Percentiles rank a stretch among this genome's conserved stretches.
Conservation (phyloP, 441 rosid species). For the Euphorbia celastroides region DNA sequence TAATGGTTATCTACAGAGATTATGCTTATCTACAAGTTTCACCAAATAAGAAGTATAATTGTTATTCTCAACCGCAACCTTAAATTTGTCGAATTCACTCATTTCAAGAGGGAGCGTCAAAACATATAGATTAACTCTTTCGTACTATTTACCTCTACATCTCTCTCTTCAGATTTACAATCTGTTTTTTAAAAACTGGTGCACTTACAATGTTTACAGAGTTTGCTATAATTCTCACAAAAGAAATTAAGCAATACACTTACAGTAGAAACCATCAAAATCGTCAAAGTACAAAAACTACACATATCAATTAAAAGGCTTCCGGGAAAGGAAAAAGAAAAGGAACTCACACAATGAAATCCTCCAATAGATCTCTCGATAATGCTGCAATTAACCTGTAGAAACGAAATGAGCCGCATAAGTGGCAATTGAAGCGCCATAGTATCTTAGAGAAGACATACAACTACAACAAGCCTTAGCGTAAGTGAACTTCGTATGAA, state of each 20-base stretch:
- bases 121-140: neutral
- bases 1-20: neutral
- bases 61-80: neutral
- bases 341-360: conserved; percentile 61
- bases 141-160: neutral
- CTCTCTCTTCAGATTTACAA: neutral
- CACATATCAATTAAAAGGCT: neutral
- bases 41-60: neutral
- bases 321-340: conserved; percentile 12
- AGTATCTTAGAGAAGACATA: neutral
- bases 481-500: neutral
- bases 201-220: neutral
- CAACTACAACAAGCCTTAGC: neutral
- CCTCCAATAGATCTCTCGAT: conserved; percentile 82
- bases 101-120: neutral
- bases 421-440: neutral
- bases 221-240: neutral
- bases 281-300: neutral
- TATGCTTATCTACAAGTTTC: no score
- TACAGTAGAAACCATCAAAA: neutral
- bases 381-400: conserved; percentile 83
- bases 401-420: conserved; percentile 11
- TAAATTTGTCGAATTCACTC: neutral
- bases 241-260: neutral
- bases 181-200: neutral